These are phyloP conservation scores for Volutella citrinella DNA, from an alignment of 2,329 filamentous ascomycete species.

Conservation along the genomic window DNA sequence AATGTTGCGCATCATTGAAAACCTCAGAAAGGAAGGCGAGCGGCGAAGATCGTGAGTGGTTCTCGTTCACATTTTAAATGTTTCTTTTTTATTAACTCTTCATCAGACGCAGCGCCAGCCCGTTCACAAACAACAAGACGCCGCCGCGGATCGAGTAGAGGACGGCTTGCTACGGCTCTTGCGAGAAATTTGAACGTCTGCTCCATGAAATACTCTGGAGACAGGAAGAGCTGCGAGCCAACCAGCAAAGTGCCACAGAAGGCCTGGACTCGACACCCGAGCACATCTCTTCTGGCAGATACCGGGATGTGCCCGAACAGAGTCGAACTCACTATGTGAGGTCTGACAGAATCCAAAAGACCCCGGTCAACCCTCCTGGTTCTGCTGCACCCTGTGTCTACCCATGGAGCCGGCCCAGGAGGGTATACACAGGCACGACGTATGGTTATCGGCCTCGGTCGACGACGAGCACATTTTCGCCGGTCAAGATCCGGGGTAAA, in stretches of 20 bases:
- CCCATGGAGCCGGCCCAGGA: too few species aligned
- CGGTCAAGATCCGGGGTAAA: too few species aligned
- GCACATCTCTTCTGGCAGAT: too few species aligned
- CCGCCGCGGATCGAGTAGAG: constrained; percentile 43
- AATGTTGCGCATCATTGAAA: constrained; percentile 87
- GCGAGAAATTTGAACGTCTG: constrained; percentile 25
- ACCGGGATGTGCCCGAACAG: too few species aligned
- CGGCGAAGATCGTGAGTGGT: constrained; percentile 71
- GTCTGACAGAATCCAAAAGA: too few species aligned
- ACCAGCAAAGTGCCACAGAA: background rate
- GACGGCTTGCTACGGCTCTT: constrained; percentile 30
- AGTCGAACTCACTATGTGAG: too few species aligned
- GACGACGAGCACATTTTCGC: too few species aligned
- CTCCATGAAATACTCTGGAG: constrained; percentile 12
- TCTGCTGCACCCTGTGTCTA: too few species aligned
- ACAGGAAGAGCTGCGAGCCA: background rate
- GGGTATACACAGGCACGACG: too few species aligned
- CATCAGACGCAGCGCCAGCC: constrained; percentile 36
- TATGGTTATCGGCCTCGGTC: too few species aligned
- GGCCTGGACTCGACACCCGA: too few species aligned
- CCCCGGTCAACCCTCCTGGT: too few species aligned
- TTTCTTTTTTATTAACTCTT: constrained; percentile 13
- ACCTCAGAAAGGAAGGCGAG: constrained; percentile 81
- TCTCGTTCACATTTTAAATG: accelerated
- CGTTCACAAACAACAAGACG: constrained; percentile 36